Base-by-base conservation (phyloP, 139 green algal species). In the Nannochloris sp. region DNA sequence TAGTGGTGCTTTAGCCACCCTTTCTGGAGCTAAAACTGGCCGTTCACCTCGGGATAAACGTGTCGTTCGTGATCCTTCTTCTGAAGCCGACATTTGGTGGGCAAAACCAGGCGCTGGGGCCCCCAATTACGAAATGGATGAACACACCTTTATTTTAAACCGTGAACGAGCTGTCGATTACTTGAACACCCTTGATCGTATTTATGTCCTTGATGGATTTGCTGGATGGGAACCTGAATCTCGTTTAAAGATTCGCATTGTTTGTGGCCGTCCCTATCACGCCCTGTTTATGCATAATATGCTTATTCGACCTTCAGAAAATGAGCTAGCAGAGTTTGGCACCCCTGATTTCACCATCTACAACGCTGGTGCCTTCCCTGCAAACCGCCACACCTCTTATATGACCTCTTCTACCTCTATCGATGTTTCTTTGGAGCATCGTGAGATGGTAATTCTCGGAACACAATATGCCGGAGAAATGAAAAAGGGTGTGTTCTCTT, bases 221-320 rank as follows among this genome's bases (percentile, higher is more conserved):
- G 88, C 85, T n/a, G 89, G 91, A 54, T 94, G 87, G 88, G 80
- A 90, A 54, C 63, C 73, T 8, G 63, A 68, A 61, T 70, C 70
- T 5, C 61, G 80, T 1, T 68, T 81, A 59, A 88, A 90, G 70
- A 77, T 97, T 23, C 83, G 91, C 29, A 81, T 97, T 19, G 82
- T 98, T 31, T 90, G 83, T 68, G 81, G 80, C 27, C 71, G 88
- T 2, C 80, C 93, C 19, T 98, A 96, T 79, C 93, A 98, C 73
- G 85, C 90, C 2, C 81, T 98, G 23, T 98, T 98, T 76, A 95
- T 96, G 84, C 77, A 91, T 81, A 98, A 98, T 86, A 96, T 98
- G 92, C 82, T 97, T 57, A 97, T 97, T 46, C 55, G 86, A 1
- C 65, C 65, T 19, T 47, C 48, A 6, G 60, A 75, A 51, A 64